Evolutionary conservation across 495 filamentous ascomycete species (phyloP), one percentile per base, ranked within the genome.

Genomic region (Parathielavia hyrcaniae): DNA sequence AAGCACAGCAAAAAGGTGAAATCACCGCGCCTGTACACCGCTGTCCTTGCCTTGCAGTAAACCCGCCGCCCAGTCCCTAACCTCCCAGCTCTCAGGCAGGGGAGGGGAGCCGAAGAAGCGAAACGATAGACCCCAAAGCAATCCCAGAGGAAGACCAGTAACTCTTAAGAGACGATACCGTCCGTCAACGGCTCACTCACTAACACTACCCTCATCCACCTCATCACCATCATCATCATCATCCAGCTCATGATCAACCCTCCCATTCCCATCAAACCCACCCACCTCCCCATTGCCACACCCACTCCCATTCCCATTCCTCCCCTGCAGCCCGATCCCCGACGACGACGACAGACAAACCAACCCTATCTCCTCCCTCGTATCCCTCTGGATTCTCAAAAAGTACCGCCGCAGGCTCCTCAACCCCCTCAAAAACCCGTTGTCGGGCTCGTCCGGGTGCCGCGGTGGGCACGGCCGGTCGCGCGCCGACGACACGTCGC

Each of bases 381-480:
- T 77, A 64, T 97, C 91, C 62, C 83, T 81, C 81, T 91, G 86
- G 49, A 98, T 96, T 53, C 81, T 82, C 64, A 90, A 81, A 61
- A 98, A 95, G 67, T 96, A 97, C 71, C 84, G 84, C 53, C 83
- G 79, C 63, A 98, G 74, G 1, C 83, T 88, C 53, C 86, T 79
- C 58, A 98, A 73, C 0, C 93, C 93, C 41, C 91, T 84, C 48
- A 98, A 77, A 65, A 97, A 98, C 11, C 93, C 93, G 20, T 83
- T 78, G 64, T 98, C 93, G 35, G 96, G 83, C 59, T 88, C 87
- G 47, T 84, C 72, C 4, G 87, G 89, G 69, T 91, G 79, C 53
- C 84, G 77, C 23, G 95, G 93, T 17, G 95, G 95, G 59, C 92
- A 96, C 32, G 83, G 77, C 32, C 82, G 81, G 53, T 80, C 75